Evolutionary conservation across 2,329 filamentous ascomycete genomes (phyloP), one percentile per base, ranked within the genome.

Genomic region (Verruconis gallopava): DNA sequence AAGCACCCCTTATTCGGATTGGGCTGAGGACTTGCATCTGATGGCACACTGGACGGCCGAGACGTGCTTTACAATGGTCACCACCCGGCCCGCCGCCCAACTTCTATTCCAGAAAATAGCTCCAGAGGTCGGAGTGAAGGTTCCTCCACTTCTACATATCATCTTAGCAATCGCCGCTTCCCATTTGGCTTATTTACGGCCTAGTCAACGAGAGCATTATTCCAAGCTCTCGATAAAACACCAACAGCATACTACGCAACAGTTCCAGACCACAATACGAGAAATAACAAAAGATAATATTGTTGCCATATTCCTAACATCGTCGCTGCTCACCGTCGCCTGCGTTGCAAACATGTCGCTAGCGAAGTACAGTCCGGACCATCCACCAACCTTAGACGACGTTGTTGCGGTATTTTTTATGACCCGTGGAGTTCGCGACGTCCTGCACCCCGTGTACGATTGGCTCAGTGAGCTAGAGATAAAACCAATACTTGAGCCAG

Each of bases 341-440:
- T 36, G 13, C 13, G 9, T 36, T 11, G 33, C 33, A 36, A 15
- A 36, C 33, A 36, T 36, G 25, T 30, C 9, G 6, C 25, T 30
- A 9, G 25, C 25, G 25, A 9, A n/a, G 25, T n/a, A 30, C 25
- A 30, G 9, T 9, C 25, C 25, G 9, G 25, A 30, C n/a, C 33
- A 21, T 3, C 38, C 14, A 3, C 38, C 38, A 15, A 30, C 38
- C 5, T 32, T 40, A 21, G 20, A 17, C 14, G 38, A 40, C 38
- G 32, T 40, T 19, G 19, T 40, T 1, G 21, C 21, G 22, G 25
- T 40, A 13, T 40, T 40, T 28, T 30, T 21, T 11, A 15, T 40
- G 9, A 40, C 25, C 3, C 38, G 38, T 21, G 38, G 38, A 21
- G 38, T 40, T 13, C 19, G 21, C 2, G 38, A 32, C 12, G 25